Evolutionary conservation across 257 asterid genomes (phyloP), one percentile per base, ranked within the genome.

Genomic region (Galeopsis tetrahit): DNA sequence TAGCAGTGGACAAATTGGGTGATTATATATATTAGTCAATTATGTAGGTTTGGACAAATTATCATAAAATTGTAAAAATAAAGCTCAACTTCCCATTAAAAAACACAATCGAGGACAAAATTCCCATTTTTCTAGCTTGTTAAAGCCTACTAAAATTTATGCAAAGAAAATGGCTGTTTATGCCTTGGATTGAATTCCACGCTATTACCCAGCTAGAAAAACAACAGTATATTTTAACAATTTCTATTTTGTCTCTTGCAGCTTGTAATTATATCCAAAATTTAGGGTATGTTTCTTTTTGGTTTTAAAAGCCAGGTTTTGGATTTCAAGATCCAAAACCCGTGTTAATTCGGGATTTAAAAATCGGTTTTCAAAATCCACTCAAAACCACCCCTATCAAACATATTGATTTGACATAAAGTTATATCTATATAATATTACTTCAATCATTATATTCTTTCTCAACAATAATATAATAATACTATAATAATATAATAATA

Each of bases 121-220:
- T 38, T 59, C 72, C 67, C 83, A 79, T 52, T 83, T 82, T 77
- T 75, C 84, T 60, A 84, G 74, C 81, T 80, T 76, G 76, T 57
- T 73, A 66, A 72, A 44, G n/a, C 17, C 58, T 61, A n/a, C n/a
- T 51, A 63, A 14, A 31, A 8, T 15, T 55, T 63, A 74, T 35
- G 68, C 67, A 76, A 39, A 57, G 49, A 69, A 56, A 65, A 44
- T 87, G 87, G 78, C 69, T 71, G 33, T 66, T 77, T 75, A 39
- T 79, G 84, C 81, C 75, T 81, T 84, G 87, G 85, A 80, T 78
- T 75, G 60, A 79, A 65, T 72, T 60, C 73, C 64, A 78, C 73
- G 13, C 74, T 10, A 73, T 40, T 70, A 70, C 78, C 82, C 31
- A 71, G n/a, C n/a, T n/a, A n/a, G 49, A 63, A 55, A 70, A 10